Percentiles rank a stretch among this genome's conserved stretches.
phyloP scores from a whole-genome alignment of 228 moss, liverwort and hornwort species.

The Sphagnum fallax region DNA sequence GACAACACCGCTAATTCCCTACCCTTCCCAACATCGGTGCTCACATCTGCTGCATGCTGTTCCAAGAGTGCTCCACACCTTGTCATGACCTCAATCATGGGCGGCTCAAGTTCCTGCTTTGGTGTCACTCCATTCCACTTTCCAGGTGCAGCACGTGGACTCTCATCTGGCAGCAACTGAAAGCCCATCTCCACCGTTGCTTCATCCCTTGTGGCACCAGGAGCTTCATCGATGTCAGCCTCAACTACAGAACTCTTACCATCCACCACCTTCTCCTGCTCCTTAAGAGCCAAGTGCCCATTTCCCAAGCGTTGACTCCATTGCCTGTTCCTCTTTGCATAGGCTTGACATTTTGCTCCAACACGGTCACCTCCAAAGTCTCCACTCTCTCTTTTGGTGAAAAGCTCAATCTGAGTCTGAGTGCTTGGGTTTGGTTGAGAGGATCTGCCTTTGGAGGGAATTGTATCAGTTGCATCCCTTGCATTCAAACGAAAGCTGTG shows the following conservation, averaged over 20 bases:
- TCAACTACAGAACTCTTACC: constrained; percentile 18
- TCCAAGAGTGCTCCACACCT: constrained; percentile 19
- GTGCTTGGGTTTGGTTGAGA: neutral
- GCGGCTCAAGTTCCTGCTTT: constrained; percentile 14
- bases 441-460: neutral
- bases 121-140: constrained; percentile 24
- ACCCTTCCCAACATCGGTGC: constrained; percentile 1
- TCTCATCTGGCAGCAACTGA: constrained; percentile 38
- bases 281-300: constrained; percentile 44
- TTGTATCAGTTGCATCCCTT: neutral
- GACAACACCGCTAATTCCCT: constrained; percentile 13
- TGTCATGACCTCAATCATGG: constrained; percentile 9
- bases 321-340: constrained; percentile 51
- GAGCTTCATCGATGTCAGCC: constrained; percentile 27
- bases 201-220: constrained; percentile 38
- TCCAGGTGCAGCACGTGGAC: constrained; percentile 16
- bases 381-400: constrained; percentile 35
- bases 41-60: constrained; percentile 15
- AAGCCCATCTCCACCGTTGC: constrained; percentile 52
- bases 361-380: constrained; percentile 19
- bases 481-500: neutral
- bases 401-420: constrained; percentile 19
- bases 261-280: constrained; percentile 25
- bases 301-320: constrained; percentile 57
- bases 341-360: constrained; percentile 41